Conservation (phyloP, 179 eudicot genomes). For the Camellia oleifera region DNA sequence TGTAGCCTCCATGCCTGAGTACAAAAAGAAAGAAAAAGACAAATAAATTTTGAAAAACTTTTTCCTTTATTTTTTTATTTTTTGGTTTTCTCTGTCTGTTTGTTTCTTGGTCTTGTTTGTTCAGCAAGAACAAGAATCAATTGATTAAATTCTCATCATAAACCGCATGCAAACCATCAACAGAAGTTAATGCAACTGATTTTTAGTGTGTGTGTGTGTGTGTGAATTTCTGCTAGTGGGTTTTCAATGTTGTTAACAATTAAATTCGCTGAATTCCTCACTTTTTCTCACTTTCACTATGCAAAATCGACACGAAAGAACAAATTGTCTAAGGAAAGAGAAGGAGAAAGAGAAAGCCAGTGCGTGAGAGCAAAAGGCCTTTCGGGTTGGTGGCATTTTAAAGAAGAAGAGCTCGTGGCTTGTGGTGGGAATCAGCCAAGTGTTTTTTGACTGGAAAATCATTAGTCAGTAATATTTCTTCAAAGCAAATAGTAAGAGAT, state of each 20-base stretch:
- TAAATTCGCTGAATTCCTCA: not conserved
- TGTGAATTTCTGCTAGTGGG: not conserved
- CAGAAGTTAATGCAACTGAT: not conserved
- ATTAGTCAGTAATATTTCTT: too few species aligned
- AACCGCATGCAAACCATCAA: not conserved
- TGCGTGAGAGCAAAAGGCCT: not conserved
- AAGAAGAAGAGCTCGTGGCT: slow-evolving; percentile 20
- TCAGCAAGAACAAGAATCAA: not conserved
- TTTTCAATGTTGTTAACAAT: not conserved
- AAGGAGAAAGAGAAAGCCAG: not conserved
- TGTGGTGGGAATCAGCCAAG: slow-evolving; percentile 1
- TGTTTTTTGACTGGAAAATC: not conserved
- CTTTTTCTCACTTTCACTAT: not conserved
- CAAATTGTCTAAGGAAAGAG: too few species aligned
- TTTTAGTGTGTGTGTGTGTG: not conserved
- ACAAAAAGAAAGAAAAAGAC: not conserved
- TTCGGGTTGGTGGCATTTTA: not conserved
- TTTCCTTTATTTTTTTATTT: not conserved
- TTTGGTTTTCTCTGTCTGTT: not conserved
- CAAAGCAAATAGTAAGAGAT: too few species aligned
- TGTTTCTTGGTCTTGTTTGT: not conserved
- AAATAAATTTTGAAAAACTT: not conserved
- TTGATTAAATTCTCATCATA: not conserved
- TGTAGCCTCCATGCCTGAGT: slow-evolving; percentile 32
- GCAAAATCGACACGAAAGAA: slow-evolving; percentile 1